A percentile compares a stretch with the other conserved stretches of the same genome.
Evolutionary conservation across 352 stramenopile genomes (phyloP).

Genomic region (Globisporangium emineosum): DNA sequence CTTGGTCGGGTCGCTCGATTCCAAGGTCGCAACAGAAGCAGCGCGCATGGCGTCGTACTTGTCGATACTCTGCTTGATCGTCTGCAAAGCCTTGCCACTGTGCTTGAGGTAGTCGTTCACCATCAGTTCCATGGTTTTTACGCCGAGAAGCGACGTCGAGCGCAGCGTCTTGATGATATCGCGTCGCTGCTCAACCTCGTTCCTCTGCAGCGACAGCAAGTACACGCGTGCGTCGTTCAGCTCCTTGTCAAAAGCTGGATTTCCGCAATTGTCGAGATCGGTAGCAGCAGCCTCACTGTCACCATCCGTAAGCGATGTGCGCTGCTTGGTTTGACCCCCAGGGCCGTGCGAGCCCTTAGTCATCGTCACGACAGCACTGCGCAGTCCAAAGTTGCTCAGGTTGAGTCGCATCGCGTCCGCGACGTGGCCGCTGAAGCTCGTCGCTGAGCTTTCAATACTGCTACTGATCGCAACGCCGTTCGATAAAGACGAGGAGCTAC

Average conservation of each 20-base stretch:
- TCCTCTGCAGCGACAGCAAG: slow-evolving; percentile 27
- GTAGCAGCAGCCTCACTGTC: not conserved
- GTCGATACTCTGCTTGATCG: slow-evolving; percentile 13
- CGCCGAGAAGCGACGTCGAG: slow-evolving; percentile 32
- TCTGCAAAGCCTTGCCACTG: slow-evolving; percentile 19
- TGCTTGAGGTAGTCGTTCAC: slow-evolving; percentile 51
- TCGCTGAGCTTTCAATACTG: not conserved
- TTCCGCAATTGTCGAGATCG: not conserved
- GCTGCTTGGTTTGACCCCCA: not conserved
- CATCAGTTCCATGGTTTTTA: slow-evolving; percentile 66
- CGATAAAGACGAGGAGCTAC: not conserved
- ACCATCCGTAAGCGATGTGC: slow-evolving; percentile 3
- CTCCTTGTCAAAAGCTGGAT: slow-evolving; percentile 21
- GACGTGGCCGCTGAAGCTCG: slow-evolving; percentile 2
- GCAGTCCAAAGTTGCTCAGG: slow-evolving; percentile 25
- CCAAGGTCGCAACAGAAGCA: not conserved
- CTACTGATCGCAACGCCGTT: not conserved
- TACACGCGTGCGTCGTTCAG: slow-evolving; percentile 17
- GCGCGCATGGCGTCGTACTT: slow-evolving; percentile 8
- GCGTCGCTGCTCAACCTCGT: slow-evolving; percentile 27
- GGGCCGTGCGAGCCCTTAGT: slow-evolving; percentile 8
- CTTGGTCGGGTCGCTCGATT: not conserved
- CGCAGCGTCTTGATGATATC: slow-evolving; percentile 34
- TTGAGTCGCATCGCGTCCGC: slow-evolving; percentile 13
- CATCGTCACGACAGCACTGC: slow-evolving; percentile 20